Base-by-base conservation (phyloP, 768 basidiomycete genomes). In the Naganishia kalamii region DNA sequence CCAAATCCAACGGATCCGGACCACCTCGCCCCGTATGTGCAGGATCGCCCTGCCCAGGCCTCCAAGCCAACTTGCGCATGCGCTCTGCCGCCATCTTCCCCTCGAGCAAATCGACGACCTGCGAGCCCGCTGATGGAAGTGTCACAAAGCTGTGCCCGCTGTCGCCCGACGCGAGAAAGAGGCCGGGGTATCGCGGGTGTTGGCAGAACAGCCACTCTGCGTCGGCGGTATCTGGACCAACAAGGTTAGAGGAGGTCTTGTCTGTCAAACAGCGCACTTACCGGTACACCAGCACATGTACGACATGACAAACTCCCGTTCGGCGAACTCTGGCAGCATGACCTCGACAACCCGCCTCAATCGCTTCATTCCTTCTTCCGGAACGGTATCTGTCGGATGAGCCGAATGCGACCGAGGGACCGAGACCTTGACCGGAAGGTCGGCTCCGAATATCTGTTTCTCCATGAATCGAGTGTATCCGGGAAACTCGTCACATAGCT, bases 381-480 rank as follows among this genome's bases (percentile, higher is more conserved):
- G 75, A 21, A 75, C 72, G 3, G 75, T 74, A 66, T 78, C 77
- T 2, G 70, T 72, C 29, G 75, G 74, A 65, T 78, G 70, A 15
- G 54, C 46, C 7, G 75, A 75, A 63, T 78, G 74, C 10, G 74
- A 74, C 23, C 77, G 69, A 13, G 77, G 77, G 0, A 78, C 77
- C 13, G 72, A 74, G 15, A 77, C 66, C 5, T 21, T 35, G n/a
- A 54, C 43, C 0, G 62, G 51, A 23, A 69, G 32, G 4, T 41
- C 25, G 5, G 69, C 61, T 2, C 72, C 72, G 52, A 70, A 77
- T 6, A 75, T 74, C 11, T 60, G 66, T 21, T 44, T 46, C 3
- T 64, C 27, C 10, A 47, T 44, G 54, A 65, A 59, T 23, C 74
- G 67, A 1, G 74, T 75, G 60, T 71, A 74, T 11, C 76, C 76